phyloP scores from a whole-genome alignment of 306 rosid species.

The Fragaria ananassa region DNA sequence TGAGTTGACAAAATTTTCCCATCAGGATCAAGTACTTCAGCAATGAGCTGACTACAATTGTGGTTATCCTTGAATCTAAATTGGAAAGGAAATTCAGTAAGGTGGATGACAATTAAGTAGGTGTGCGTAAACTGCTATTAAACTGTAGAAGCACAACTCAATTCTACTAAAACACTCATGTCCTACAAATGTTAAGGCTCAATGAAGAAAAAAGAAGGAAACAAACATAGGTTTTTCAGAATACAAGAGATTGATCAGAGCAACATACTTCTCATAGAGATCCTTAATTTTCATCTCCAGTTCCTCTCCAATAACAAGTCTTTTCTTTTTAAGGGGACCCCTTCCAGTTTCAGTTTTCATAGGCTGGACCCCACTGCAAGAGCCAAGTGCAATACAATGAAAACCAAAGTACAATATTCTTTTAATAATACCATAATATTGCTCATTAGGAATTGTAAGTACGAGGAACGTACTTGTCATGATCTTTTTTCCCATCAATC shows the following conservation, averaged over 20 bases:
- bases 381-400: slow-evolving; percentile 29
- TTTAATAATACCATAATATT: neutral
- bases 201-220: neutral
- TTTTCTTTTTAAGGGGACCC: slow-evolving; percentile 54
- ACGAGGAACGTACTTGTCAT: slow-evolving; percentile 33
- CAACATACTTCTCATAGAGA: slow-evolving; percentile 70
- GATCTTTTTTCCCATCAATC: slow-evolving; percentile 29
- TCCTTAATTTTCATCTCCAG: slow-evolving; percentile 63
- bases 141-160: slow-evolving; percentile 1
- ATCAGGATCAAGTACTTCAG: slow-evolving; percentile 64
- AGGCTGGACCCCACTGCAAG: slow-evolving; percentile 47
- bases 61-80: slow-evolving; percentile 66
- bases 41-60: slow-evolving; percentile 61
- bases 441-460: slow-evolving; percentile 10
- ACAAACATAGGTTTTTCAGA: neutral
- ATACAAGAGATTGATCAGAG: slow-evolving; percentile 14
- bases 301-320: slow-evolving; percentile 56
- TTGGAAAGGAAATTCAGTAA: slow-evolving; percentile 17
- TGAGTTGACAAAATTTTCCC: slow-evolving; percentile 65
- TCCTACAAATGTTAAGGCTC: neutral
- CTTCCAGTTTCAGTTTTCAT: slow-evolving; percentile 38
- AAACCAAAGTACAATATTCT: neutral
- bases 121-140: neutral
- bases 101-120: slow-evolving; percentile 1
- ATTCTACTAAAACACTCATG: neutral